phyloP scores from a whole-genome alignment of 108 stramenopile genomes.

The Nitzschia sp. region DNA sequence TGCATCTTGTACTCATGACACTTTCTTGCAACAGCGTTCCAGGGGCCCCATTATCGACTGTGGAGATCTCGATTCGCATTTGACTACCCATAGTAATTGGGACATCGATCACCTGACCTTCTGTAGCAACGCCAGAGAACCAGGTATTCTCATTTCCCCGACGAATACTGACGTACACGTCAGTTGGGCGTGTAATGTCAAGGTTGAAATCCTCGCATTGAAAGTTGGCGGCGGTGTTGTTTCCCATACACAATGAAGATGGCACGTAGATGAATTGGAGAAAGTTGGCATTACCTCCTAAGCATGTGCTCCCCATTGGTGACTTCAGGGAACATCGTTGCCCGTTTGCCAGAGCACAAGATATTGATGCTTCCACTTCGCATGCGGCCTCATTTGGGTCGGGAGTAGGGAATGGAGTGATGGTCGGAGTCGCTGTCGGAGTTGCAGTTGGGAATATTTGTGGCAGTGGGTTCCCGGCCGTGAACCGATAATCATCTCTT shows the following conservation, averaged over 20 bases:
- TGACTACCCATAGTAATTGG: background rate
- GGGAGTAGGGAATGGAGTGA: constrained; percentile 12
- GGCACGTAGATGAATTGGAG: constrained; percentile 29
- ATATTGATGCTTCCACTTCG: constrained; percentile 15
- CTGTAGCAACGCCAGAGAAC: constrained; percentile 19
- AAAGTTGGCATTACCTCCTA: constrained; percentile 11
- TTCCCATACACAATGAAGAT: constrained; percentile 21
- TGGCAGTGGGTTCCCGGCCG: constrained; percentile 13
- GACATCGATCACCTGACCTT: constrained; percentile 28
- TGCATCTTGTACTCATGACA: constrained; percentile 14
- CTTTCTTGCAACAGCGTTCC: constrained; percentile 20
- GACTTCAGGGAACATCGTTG: constrained; percentile 15
- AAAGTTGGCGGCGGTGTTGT: constrained; percentile 24
- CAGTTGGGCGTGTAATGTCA: constrained; percentile 2
- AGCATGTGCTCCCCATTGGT: constrained; percentile 14
- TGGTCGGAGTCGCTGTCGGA: constrained; percentile 20
- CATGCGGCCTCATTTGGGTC: background rate
- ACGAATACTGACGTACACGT: constrained; percentile 8
- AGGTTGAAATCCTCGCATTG: constrained; percentile 10
- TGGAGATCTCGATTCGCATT: constrained; percentile 22
- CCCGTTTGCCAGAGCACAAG: constrained; percentile 15
- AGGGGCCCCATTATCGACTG: background rate
- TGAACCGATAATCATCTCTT: background rate
- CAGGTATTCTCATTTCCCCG: background rate
- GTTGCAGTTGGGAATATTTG: constrained; percentile 7